Base-by-base conservation (phyloP, 1,139 yeast genomes). In the Nakaseomyces delphensis region DNA sequence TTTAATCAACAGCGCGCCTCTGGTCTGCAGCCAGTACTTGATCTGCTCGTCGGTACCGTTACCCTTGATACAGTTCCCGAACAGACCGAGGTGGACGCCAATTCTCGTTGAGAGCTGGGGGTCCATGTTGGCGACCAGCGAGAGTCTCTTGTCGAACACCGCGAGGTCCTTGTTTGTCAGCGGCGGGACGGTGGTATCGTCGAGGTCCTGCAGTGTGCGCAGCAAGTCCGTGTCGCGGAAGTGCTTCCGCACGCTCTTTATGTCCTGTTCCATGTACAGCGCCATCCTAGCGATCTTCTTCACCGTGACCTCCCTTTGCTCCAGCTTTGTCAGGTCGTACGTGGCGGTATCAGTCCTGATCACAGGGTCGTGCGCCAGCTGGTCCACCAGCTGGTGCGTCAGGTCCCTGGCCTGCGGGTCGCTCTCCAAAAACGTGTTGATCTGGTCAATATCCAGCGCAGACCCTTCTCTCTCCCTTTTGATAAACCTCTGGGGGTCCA, bases 11-110 rank as follows among this genome's bases (percentile, higher is more conserved):
- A 71, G 66, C 10, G 94, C 84, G 48, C 93, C 95, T 55, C 80
- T 72, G 55, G 77, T 77, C 46, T 68, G 64, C 43, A 85, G 71
- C 96, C 96, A 87, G 66, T 76, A 86, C 25, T 64, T 60, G 41
- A 72, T 62, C 59, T 75, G 80, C 43, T 66, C 71, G 40, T 69
- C 66, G 6, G 91, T 79, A 50, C 91, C 93, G 48, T 80, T 78
- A 42, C 91, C 89, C 52, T 74, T 76, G 47, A 83, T 65, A 50
- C 87, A 79, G 51, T 76, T 75, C 51, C 80, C 69, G 59, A 82
- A 83, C 45, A 83, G 69, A 4, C 86, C 87, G 56, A 77, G 69
- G 64, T 83, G 84, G 43, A 83, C 83, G 40, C 83, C 83, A 37
- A 77, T 62, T 48, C 86, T 72, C 18, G 91, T 84, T 48, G 77